These are phyloP conservation scores for Fusarium phyllophilum DNA, from an alignment of 2,329 filamentous ascomycete genomes.

Conservation along the genomic window DNA sequence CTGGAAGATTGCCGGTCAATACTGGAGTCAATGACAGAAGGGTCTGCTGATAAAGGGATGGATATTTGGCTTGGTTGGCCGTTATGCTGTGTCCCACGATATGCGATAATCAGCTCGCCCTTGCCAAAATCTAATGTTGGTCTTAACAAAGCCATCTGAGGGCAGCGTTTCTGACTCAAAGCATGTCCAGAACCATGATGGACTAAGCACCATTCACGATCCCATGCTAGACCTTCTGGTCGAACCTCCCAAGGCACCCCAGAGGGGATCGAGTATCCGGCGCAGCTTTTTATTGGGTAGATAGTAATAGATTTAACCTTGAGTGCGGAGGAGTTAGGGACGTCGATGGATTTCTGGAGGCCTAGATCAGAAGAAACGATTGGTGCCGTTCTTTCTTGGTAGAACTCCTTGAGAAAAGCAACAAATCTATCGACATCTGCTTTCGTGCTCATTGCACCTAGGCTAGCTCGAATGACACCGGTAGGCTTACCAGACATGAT, in stretches of 20 bases:
- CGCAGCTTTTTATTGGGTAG: constrained; percentile 96
- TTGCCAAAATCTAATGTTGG: constrained; percentile 77
- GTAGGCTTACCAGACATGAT: constrained; percentile 87
- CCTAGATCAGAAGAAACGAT: not conserved
- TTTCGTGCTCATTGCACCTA: constrained; percentile 89
- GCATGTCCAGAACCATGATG: constrained; percentile 86
- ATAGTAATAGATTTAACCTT: constrained; percentile 74
- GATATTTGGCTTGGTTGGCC: constrained; percentile 52
- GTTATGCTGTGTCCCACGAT: constrained; percentile 49
- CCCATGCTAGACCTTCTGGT: constrained; percentile 88
- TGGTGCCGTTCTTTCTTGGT: constrained; percentile 25
- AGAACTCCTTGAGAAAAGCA: constrained; percentile 75
- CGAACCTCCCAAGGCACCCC: constrained; percentile 78
- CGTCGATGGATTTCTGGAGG: not conserved
- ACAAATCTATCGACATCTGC: constrained; percentile 79
- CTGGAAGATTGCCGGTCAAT: constrained; percentile 64
- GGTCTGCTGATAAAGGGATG: constrained; percentile 75
- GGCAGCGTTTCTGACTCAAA: constrained; percentile 88
- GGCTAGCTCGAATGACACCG: constrained; percentile 83
- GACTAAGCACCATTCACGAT: constrained; percentile 95
- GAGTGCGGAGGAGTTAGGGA: constrained; percentile 9
- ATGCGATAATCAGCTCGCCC: constrained; percentile 72
- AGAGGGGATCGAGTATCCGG: constrained; percentile 75
- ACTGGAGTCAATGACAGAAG: constrained; percentile 61
- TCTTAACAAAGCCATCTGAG: constrained; percentile 84